Evolutionary conservation across 2,329 filamentous ascomycete species (phyloP), one percentile per base, ranked within the genome.

Genomic region (Cordyceps cateniannulata): DNA sequence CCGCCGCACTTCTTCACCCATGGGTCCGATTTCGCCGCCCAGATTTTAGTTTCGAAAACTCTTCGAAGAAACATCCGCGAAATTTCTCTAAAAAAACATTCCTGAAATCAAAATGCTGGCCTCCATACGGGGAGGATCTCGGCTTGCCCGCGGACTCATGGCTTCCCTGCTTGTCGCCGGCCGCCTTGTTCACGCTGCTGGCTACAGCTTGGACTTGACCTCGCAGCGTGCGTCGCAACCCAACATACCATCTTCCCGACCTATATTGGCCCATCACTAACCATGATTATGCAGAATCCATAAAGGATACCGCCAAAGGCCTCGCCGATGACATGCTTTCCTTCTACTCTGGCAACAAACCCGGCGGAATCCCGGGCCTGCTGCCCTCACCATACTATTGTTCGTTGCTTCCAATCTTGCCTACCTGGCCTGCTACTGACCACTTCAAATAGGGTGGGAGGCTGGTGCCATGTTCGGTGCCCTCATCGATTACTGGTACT

Each of bases 401-500:
- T 82, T 70, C 66, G 79, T 70, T 74, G 48, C 74, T 76, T 59
- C 71, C 52, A 67, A 76, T 75, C 66, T 72, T 76, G 40, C 2
- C 12, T 69, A 68, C 12, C 6, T 49, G 16, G n/a, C 18, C 25
- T 44, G n/a, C 5, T 48, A 47, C n/a, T 59, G 38, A 55, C 29
- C 14, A 38, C 2, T 20, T 20, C 9, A 22, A 55, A 42, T 48
- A 76, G 74, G 79, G 88, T 92, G 88, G 88, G 87, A 90, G 71
- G 85, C 85, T 0, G 85, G 86, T 22, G 84, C 85, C 58, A 81
- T 92, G 80, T 89, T 91, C 67, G 85, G 87, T 58, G 83, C 85
- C 1, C 70, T 91, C 65, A 74, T 91, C 59, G 86, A 91, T 71
- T 91, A 91, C 73, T 90, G 85, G 85, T 81, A 82, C 65, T 80